Conservation (phyloP, 140 eudicot species). For the Artemisia princeps region DNA sequence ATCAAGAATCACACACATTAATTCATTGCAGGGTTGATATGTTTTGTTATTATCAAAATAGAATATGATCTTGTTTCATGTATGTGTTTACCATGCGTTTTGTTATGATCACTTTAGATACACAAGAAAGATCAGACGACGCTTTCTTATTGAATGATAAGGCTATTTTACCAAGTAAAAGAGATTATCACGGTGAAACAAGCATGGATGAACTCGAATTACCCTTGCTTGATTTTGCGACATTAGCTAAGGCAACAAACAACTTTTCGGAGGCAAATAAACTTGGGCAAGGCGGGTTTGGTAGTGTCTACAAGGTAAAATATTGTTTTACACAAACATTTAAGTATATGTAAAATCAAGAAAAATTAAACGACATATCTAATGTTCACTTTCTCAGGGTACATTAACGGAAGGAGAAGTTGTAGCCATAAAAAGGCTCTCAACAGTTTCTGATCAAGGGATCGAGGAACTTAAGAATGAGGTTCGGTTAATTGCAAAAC, state of each 20-base stretch:
- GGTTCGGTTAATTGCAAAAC: slow-evolving; percentile 21
- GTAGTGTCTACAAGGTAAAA: slow-evolving; percentile 33
- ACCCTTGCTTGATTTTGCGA: slow-evolving; percentile 19
- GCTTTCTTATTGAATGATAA: not conserved
- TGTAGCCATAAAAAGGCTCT: slow-evolving; percentile 22
- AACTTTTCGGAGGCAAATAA: slow-evolving; percentile 23
- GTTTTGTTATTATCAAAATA: too few relatives aligned
- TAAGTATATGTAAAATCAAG: not conserved
- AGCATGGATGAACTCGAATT: slow-evolving; percentile 14
- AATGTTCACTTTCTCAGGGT: not conserved
- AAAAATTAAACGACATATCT: not conserved
- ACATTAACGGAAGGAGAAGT: slow-evolving; percentile 14
- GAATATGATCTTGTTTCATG: too few relatives aligned
- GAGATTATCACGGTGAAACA: not conserved
- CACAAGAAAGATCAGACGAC: not conserved
- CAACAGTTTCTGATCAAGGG: slow-evolving; percentile 16
- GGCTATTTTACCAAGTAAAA: not conserved
- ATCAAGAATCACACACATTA: too few relatives aligned
- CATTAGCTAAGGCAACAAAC: slow-evolving; percentile 24
- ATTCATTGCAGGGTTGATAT: too few relatives aligned
- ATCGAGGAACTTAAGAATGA: slow-evolving; percentile 18
- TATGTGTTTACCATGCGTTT: not conserved
- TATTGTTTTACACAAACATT: not conserved
- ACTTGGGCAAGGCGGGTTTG: slow-evolving; percentile 40
- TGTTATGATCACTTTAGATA: not conserved